A percentile compares a stretch with the other conserved stretches of the same genome.
Evolutionary conservation across 1,139 yeast genomes (phyloP).

Genomic region (Pichiaceae sp.): DNA sequence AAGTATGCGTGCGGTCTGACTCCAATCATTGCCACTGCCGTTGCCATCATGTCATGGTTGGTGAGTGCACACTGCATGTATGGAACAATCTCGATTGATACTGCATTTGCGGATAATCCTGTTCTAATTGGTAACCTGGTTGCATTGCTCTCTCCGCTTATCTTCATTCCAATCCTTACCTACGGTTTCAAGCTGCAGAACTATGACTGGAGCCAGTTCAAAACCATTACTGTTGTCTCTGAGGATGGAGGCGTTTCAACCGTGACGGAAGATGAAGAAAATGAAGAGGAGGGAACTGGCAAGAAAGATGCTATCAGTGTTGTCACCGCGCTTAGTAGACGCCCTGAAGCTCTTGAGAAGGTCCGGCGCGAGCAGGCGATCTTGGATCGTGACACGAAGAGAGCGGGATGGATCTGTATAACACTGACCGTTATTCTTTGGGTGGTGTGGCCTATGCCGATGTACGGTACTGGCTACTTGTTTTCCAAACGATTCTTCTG

Average conservation of each 20-base stretch:
- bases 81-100: constrained; percentile 48
- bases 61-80: constrained; percentile 46
- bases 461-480: constrained; percentile 69
- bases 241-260: constrained; percentile 52
- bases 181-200: constrained; percentile 58
- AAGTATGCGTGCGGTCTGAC: constrained; percentile 48
- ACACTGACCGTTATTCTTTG: constrained; percentile 52
- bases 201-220: constrained; percentile 63
- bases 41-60: constrained; percentile 63
- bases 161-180: constrained; percentile 63
- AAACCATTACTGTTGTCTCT: constrained; percentile 45
- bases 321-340: constrained; percentile 26
- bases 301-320: constrained; percentile 18
- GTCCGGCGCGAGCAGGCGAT: constrained; percentile 39
- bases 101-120: constrained; percentile 37
- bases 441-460: constrained; percentile 81
- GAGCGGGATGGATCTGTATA: constrained; percentile 30
- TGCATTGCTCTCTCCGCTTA: constrained; percentile 66
- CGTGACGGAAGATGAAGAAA: constrained; percentile 25
- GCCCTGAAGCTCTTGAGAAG: constrained; percentile 24
- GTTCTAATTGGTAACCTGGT: constrained; percentile 44
- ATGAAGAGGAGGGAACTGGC: constrained; percentile 21
- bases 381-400: constrained; percentile 43
- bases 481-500: constrained; percentile 68
- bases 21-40: constrained; percentile 53